Base-by-base conservation (phyloP, 345 rosid genomes). In the Odontarrhena argentea region DNA sequence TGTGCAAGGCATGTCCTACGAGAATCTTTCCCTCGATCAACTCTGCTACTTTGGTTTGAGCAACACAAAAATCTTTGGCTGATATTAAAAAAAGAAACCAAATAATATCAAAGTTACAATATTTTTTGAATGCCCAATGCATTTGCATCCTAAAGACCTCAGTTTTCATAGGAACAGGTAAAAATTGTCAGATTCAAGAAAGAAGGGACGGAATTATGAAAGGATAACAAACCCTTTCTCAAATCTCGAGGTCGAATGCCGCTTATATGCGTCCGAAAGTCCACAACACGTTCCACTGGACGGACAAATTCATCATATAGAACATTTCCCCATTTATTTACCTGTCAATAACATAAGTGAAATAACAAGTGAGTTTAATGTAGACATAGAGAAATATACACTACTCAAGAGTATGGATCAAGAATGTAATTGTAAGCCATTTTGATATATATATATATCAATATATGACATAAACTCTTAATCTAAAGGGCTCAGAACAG, bases 1-100 rank as follows among this genome's bases (percentile, higher is more conserved):
- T 94, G 68, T 82, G 89, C 82, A 94, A 79, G 56, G 99, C 97
- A 68, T 88, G 99, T 46, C 96, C 99, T 28, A 88, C 95, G 40
- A 94, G 91, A 72, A 88, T 83, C 79, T 81, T 85, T 76, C 89
- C 96, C 75, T 85, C 79, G 42, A 84, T 84, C 73, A 94, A 62
- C 61, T 85, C 91, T 11, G 95, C 96, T 60, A 94, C 92, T 79
- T 91, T 84, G 77, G 82, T 82, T 79, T 94, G 99, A 73, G 79
- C 96, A 55, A 66, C 64, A 2, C 64, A 58, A 58, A 94, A 91
- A 79, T 85, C 92, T 80, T 85, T 94, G 60, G 96, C 99, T 91
- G 85, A 70, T 8, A 49, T 18, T 8, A 3, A 36, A 22, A 44
- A 44, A 44, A 44, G 11, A 73, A 67, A 10, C 41, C 2, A 46